Conservation (phyloP, 495 filamentous ascomycete species). For the Tuber aestivum region DNA sequence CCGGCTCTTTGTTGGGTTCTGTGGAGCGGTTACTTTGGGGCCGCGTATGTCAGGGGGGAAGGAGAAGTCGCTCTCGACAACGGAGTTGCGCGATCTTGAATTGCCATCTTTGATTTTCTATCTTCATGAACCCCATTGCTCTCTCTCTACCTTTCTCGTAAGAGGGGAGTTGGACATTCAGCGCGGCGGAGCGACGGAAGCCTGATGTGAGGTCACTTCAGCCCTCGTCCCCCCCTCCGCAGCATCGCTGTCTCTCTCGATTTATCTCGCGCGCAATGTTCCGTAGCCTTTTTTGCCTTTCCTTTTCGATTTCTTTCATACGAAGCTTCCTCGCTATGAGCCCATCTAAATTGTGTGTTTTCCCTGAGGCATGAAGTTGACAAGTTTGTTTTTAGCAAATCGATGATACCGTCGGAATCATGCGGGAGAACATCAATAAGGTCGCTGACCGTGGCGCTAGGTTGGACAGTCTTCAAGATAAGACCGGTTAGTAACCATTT, state of each 20-base stretch:
- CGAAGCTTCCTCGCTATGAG: slow-evolving; percentile 1
- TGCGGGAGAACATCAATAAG: slow-evolving; percentile 92
- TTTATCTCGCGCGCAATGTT: neutral
- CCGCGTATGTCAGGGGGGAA: neutral
- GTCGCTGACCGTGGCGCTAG: slow-evolving; percentile 84
- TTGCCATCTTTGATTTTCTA: slow-evolving; percentile 1
- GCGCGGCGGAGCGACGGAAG: neutral
- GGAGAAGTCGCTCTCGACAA: neutral
- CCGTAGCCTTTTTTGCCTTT: neutral
- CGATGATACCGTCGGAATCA: slow-evolving; percentile 82
- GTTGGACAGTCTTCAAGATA: slow-evolving; percentile 85
- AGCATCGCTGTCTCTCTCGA: neutral
- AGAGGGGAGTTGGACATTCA: neutral
- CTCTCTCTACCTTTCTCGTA: neutral
- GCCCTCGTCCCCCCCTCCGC: neutral
- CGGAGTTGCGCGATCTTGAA: neutral
- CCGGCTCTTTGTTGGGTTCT: neutral
- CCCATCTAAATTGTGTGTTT: slow-evolving; percentile 3
- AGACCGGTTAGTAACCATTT: slow-evolving; percentile 53
- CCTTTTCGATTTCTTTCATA: neutral
- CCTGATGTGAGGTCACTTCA: neutral
- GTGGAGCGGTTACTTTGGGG: neutral
- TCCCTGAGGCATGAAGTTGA: neutral
- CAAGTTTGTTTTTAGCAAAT: slow-evolving; percentile 65
- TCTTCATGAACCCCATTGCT: neutral